Base-by-base conservation (phyloP, 208 protist species). In the Trypanosoma grayi region DNA sequence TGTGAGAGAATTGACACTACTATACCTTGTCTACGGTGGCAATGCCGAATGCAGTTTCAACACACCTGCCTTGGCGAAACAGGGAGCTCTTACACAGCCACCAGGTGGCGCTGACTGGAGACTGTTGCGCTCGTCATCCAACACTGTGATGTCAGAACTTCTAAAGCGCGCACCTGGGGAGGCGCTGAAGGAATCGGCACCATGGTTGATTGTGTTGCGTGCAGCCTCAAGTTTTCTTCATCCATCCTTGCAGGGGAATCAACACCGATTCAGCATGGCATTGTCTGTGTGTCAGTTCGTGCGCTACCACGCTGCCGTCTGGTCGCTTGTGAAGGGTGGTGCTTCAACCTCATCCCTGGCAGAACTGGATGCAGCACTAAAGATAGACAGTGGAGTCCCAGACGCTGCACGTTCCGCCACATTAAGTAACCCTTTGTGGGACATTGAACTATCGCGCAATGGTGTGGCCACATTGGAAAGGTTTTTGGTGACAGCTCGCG, bases 181-280 rank as follows among this genome's bases (percentile, higher is more conserved):
- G 27, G 40, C 33, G 0, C 39, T 71, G 33, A 64, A 59, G n/a
- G 65, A 71, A 2, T 43, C 16, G 10, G 65, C 65, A 8, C 65
- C 65, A 20, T 71, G 65, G 65, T n/a, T 71, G 28, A 59, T 71
- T 53, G 27, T 71, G 27, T 58, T 58, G 16, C 45, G 57, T n/a
- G 54, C 54, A 14, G 65, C 65, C 8, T 63, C 46, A 30, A 43
- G 48, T 43, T 52, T 71, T 37, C 57, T 71, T 28, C 11, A 59
- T 58, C 6, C 16, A 24, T 56, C 50, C 11, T 20, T 25, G 8
- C 46, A 34, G 10, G 40, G 45, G 24, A 64, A 60, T 48, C 18
- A 2, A n/a, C 16, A 2, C 51, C 39, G 27, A 14, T 33, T 51
- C 13, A 43, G 27, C 25, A 58, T 64, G 39, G 55, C 56, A 2